Evolutionary conservation across 1,139 yeast genomes (phyloP).

Genomic region (Kurtzmaniella quercitrusa): DNA sequence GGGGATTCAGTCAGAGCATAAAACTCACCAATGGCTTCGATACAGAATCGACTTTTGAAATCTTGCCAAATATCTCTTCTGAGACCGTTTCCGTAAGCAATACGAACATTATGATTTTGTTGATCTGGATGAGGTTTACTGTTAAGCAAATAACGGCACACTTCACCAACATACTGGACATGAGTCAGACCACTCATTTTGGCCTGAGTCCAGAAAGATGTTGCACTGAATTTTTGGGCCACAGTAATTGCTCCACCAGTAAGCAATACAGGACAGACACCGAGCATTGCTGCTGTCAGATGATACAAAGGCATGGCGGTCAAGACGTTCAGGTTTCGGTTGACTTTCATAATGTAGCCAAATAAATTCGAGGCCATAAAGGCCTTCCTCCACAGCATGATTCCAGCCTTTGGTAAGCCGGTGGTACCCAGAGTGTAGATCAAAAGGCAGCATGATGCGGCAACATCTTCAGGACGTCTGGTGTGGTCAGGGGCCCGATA

Average conservation of each 20-base stretch:
- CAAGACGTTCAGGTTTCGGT: slow-evolving; percentile 56
- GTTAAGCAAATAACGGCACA: slow-evolving; percentile 79
- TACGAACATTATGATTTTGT: slow-evolving; percentile 54
- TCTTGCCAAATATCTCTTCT: slow-evolving; percentile 88
- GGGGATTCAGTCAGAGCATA: slow-evolving; percentile 96
- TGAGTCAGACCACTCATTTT: slow-evolving; percentile 68
- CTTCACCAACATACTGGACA: slow-evolving; percentile 93
- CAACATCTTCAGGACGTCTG: slow-evolving; percentile 55
- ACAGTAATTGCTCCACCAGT: slow-evolving; percentile 71
- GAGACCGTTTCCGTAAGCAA: slow-evolving; percentile 91
- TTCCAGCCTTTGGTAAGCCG: slow-evolving; percentile 92
- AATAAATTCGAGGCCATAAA: slow-evolving; percentile 67
- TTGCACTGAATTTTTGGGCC: slow-evolving; percentile 78
- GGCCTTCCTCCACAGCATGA: slow-evolving; percentile 87
- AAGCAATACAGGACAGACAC: slow-evolving; percentile 69
- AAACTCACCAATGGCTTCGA: slow-evolving; percentile 80
- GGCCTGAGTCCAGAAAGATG: slow-evolving; percentile 90
- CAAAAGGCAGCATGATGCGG: slow-evolving; percentile 63
- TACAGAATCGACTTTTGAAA: slow-evolving; percentile 73
- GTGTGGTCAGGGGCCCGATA: slow-evolving; percentile 52
- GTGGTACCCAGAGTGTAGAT: slow-evolving; percentile 95
- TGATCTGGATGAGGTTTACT: slow-evolving; percentile 69
- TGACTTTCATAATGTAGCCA: slow-evolving; percentile 64
- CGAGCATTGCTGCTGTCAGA: slow-evolving; percentile 88
- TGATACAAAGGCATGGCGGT: slow-evolving; percentile 97